These are phyloP conservation scores for Jatropha podagrica DNA, from an alignment of 441 rosid genomes.

Conservation along the genomic window DNA sequence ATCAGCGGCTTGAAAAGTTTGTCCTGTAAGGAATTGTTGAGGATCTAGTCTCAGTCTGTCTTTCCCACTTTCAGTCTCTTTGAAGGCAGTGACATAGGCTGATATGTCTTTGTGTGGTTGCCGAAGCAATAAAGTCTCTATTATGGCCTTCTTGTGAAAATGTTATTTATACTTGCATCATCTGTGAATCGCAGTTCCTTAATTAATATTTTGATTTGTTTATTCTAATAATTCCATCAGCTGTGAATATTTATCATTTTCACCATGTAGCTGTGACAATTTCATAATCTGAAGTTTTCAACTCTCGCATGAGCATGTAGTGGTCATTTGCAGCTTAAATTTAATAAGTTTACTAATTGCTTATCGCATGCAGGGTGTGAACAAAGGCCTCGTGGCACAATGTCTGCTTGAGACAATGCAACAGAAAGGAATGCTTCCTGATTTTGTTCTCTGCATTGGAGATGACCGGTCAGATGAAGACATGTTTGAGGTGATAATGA, in stretches of 20 bases:
- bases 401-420: slow-evolving; percentile 54
- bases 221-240: neutral
- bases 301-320: neutral
- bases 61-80: too few relatives aligned
- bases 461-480: slow-evolving; percentile 94
- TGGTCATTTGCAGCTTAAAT: neutral
- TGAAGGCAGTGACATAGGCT: neutral
- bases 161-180: too few relatives aligned
- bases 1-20: too few relatives aligned
- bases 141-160: neutral
- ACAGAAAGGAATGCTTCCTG: slow-evolving; percentile 57
- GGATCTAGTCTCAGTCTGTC: too few relatives aligned
- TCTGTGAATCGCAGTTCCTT: neutral
- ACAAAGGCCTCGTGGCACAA: slow-evolving; percentile 79
- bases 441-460: slow-evolving; percentile 85
- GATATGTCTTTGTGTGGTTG: neutral
- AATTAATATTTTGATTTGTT: neutral
- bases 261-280: neutral
- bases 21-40: neutral
- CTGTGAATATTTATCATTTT: neutral
- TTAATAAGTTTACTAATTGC: slow-evolving; percentile 1
- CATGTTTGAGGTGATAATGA: slow-evolving; percentile 84
- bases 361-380: slow-evolving; percentile 57
- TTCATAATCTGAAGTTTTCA: neutral
- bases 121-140: neutral